A percentile compares a stretch with the other conserved stretches of the same genome.
Evolutionary conservation across 2,329 filamentous ascomycete genomes (phyloP).

Genomic region (Fusarium tanahbumbuense): DNA sequence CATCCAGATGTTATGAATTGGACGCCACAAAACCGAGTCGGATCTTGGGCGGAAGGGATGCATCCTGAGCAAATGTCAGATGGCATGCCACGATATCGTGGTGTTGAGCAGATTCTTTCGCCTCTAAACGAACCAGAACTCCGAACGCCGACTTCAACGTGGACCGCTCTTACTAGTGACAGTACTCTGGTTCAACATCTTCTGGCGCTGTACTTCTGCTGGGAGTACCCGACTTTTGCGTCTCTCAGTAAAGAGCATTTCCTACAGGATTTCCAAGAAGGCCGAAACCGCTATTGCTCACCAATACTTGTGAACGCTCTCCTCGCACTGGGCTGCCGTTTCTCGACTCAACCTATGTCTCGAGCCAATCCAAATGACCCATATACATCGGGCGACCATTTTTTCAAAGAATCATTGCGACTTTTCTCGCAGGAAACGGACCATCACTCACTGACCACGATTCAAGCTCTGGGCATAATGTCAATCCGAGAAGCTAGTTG

Average conservation of each 20-base stretch:
- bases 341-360: slow-evolving; percentile 73
- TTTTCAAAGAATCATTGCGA: slow-evolving; percentile 75
- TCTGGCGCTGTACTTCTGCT: slow-evolving; percentile 77
- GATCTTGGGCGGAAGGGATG: slow-evolving; percentile 62
- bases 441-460: slow-evolving; percentile 73
- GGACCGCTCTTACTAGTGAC: slow-evolving; percentile 72
- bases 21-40: slow-evolving; percentile 61
- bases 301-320: slow-evolving; percentile 74
- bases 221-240: slow-evolving; percentile 80
- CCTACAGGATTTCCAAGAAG: slow-evolving; percentile 71
- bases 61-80: slow-evolving; percentile 50
- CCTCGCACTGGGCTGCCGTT: slow-evolving; percentile 74
- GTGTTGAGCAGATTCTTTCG: slow-evolving; percentile 62
- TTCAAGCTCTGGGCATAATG: slow-evolving; percentile 82
- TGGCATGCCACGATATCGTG: slow-evolving; percentile 52
- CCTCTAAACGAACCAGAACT: slow-evolving; percentile 58
- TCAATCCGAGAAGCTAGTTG: slow-evolving; percentile 79
- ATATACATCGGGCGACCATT: slow-evolving; percentile 76
- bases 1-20: slow-evolving; percentile 61
- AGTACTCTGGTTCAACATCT: slow-evolving; percentile 70
- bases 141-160: slow-evolving; percentile 59
- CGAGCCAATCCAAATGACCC: slow-evolving; percentile 71
- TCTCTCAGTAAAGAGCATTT: slow-evolving; percentile 79
- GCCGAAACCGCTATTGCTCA: slow-evolving; percentile 73
- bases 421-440: slow-evolving; percentile 69